These are phyloP conservation scores for Bipolaris cookei DNA, from an alignment of 2,329 filamentous ascomycete species.

Conservation along the genomic window DNA sequence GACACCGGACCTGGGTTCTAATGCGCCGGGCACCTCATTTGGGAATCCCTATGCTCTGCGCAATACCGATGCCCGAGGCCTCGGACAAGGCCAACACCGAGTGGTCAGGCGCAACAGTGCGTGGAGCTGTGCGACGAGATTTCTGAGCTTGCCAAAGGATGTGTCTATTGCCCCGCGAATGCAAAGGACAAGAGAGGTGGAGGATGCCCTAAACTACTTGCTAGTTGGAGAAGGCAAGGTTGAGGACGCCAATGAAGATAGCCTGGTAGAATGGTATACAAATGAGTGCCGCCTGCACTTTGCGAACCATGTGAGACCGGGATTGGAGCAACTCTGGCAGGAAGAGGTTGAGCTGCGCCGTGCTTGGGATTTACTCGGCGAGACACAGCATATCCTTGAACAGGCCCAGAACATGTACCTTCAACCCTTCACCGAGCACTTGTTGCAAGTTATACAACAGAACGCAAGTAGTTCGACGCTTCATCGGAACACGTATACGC, in stretches of 20 bases:
- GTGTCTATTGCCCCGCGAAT: constrained; percentile 26
- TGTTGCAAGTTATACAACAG: constrained; percentile 41
- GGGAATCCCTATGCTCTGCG: constrained; percentile 43
- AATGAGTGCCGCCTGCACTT: constrained; percentile 54
- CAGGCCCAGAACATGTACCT: constrained; percentile 49
- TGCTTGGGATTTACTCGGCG: constrained; percentile 42
- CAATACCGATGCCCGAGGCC: constrained; percentile 45
- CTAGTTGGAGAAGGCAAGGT: constrained; percentile 44
- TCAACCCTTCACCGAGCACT: constrained; percentile 43
- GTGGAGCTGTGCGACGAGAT: constrained; percentile 57
- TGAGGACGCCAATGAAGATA: constrained; percentile 38
- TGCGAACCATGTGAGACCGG: constrained; percentile 41
- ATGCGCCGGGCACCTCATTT: constrained; percentile 49
- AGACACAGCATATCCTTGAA: constrained; percentile 47
- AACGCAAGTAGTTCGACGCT: constrained; percentile 30
- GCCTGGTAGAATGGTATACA: constrained; percentile 54
- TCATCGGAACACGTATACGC: constrained; percentile 50
- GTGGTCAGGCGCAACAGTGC: constrained; percentile 48
- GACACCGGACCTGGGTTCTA: constrained; percentile 53
- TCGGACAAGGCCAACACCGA: constrained; percentile 39
- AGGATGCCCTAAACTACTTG: constrained; percentile 47
- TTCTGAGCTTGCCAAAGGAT: constrained; percentile 46
- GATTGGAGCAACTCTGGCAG: constrained; percentile 40
- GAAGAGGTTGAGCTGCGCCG: constrained; percentile 32
- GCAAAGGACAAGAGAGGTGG: constrained; percentile 39